phyloP scores from a whole-genome alignment of 495 filamentous ascomycete genomes.

The Penicillium manginii region DNA sequence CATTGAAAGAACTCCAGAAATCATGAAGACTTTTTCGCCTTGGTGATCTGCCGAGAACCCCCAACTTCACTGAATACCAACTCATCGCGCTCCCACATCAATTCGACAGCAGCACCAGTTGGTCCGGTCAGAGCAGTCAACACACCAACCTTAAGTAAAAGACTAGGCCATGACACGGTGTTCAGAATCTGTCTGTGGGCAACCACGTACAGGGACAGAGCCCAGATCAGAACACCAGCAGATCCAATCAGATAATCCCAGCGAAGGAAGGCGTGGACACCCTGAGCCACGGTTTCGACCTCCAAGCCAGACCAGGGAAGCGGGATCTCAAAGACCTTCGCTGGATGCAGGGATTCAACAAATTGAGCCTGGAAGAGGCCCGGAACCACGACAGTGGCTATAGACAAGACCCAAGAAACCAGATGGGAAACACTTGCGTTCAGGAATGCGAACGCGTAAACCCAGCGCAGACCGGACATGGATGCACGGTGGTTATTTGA shows the following conservation, averaged over 20 bases:
- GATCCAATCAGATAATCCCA: slow-evolving; percentile 63
- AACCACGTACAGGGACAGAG: slow-evolving; percentile 44
- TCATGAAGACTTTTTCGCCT: slow-evolving; percentile 30
- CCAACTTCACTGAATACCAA: slow-evolving; percentile 41
- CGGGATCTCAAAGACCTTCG: slow-evolving; percentile 43
- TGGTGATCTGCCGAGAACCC: slow-evolving; percentile 22
- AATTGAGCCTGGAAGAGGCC: slow-evolving; percentile 37
- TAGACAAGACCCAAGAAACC: slow-evolving; percentile 48
- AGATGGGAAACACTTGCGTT: slow-evolving; percentile 53
- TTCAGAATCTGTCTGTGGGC: slow-evolving; percentile 43
- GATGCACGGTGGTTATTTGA: slow-evolving; percentile 38
- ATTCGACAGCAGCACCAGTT: slow-evolving; percentile 49
- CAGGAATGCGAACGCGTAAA: slow-evolving; percentile 58
- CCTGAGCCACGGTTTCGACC: slow-evolving; percentile 47
- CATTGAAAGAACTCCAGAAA: neutral
- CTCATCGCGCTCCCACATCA: slow-evolving; percentile 63
- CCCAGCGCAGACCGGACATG: slow-evolving; percentile 49
- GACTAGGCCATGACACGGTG: slow-evolving; percentile 31
- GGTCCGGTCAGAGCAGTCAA: slow-evolving; percentile 54
- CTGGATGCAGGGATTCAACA: slow-evolving; percentile 39
- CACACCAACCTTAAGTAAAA: slow-evolving; percentile 37
- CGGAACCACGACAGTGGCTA: slow-evolving; percentile 43
- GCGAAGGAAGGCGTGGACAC: slow-evolving; percentile 57
- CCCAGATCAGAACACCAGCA: slow-evolving; percentile 57
- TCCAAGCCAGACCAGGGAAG: slow-evolving; percentile 44